phyloP scores from a whole-genome alignment of 2,329 filamentous ascomycete genomes.

The Phialophora verrucosa region DNA sequence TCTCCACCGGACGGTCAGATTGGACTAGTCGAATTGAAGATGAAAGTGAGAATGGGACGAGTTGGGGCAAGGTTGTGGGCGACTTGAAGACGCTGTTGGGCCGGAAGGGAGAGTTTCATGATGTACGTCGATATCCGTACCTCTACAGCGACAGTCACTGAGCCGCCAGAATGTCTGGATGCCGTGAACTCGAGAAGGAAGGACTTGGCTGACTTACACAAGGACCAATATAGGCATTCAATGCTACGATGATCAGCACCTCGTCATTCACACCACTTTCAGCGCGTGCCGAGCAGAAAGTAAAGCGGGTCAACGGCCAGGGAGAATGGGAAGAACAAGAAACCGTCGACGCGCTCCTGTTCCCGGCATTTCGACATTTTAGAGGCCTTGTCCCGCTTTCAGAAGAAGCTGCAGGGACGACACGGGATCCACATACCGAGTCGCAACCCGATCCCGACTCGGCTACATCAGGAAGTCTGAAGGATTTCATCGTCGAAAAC shows the following conservation, averaged over 20 bases:
- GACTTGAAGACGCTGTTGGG: constrained; percentile 72
- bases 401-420: neutral
- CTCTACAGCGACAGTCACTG: neutral
- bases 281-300: constrained; percentile 31
- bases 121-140: constrained; percentile 56
- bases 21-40: constrained; percentile 87
- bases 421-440: neutral
- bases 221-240: constrained; percentile 69
- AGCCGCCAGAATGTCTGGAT: neutral
- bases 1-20: constrained; percentile 79
- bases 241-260: constrained; percentile 77
- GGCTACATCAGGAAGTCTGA: constrained; percentile 41
- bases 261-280: constrained; percentile 64
- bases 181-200: neutral
- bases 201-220: constrained; percentile 33
- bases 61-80: constrained; percentile 59
- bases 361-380: constrained; percentile 84
- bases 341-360: constrained; percentile 68
- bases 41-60: constrained; percentile 61
- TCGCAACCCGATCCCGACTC: constrained; percentile 7
- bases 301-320: constrained; percentile 33
- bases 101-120: constrained; percentile 67
- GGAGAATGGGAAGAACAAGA: constrained; percentile 25
- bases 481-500: constrained; percentile 53
- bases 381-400: constrained; percentile 58